Evolutionary conservation across 176 grass and related monocot species (phyloP).

Genomic region (Paspalum notatum): DNA sequence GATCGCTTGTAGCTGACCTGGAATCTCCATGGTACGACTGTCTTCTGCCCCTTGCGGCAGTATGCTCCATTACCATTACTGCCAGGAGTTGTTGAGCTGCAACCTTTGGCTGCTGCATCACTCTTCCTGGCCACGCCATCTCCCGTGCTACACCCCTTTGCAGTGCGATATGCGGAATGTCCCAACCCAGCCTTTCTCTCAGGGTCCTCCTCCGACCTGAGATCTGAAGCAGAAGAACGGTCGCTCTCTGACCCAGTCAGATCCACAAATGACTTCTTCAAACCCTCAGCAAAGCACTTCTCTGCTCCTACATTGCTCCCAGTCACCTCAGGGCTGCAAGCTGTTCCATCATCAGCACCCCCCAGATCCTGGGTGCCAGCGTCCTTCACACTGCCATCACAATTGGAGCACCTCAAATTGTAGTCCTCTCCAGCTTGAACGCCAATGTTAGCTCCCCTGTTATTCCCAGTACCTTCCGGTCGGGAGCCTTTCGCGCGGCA

Average conservation of each 20-base stretch:
- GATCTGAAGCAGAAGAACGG: conserved; percentile 30
- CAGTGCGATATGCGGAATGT: background rate
- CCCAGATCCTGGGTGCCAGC: background rate
- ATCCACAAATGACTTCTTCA: conserved; percentile 16
- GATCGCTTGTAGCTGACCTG: conserved; percentile 60
- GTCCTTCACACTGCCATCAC: background rate
- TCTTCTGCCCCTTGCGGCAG: conserved; percentile 52
- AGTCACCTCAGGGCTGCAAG: background rate
- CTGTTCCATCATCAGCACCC: background rate
- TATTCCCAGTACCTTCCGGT: conserved; percentile 12
- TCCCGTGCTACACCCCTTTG: background rate
- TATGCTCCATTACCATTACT: background rate
- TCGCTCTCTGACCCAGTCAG: conserved; percentile 6
- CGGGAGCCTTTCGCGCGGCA: background rate
- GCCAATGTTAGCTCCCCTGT: background rate
- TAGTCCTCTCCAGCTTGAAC: background rate
- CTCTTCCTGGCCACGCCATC: conserved; percentile 6
- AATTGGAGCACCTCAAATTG: conserved; percentile 12
- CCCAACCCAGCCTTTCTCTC: background rate
- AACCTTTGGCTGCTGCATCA: conserved; percentile 20
- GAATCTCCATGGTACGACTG: conserved; percentile 77
- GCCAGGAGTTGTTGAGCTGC: conserved; percentile 8
- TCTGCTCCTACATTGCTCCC: conserved; percentile 19
- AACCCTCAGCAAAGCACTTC: background rate
- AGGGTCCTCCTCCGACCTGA: conserved; percentile 3